Evolutionary conservation across 371 early-diverging fungal genomes (phyloP).

Genomic region (Coelomomyces lativittatus): DNA sequence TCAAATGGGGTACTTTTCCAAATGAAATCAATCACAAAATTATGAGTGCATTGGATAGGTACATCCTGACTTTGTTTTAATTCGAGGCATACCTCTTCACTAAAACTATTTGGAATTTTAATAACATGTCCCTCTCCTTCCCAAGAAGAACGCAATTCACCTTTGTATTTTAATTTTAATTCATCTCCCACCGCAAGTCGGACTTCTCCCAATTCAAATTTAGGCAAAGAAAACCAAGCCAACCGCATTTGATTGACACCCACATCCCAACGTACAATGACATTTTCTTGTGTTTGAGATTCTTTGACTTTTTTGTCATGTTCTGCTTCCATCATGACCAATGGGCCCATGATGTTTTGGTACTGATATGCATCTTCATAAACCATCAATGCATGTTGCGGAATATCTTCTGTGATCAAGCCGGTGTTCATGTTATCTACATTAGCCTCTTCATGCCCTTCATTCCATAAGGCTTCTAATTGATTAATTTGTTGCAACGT

Average conservation of each 20-base stretch:
- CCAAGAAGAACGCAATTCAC: slow-evolving; percentile 71
- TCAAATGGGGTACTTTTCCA: slow-evolving; percentile 96
- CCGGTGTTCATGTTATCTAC: slow-evolving; percentile 69
- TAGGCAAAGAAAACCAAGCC: slow-evolving; percentile 81
- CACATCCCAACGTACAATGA: slow-evolving; percentile 90
- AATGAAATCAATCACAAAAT: slow-evolving; percentile 93
- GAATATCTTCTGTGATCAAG: slow-evolving; percentile 14
- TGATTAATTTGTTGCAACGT: slow-evolving; percentile 62
- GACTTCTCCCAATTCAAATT: slow-evolving; percentile 77
- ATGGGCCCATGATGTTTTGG: slow-evolving; percentile 81
- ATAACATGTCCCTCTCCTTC: slow-evolving; percentile 78
- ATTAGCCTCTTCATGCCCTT: slow-evolving; percentile 45
- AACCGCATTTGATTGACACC: slow-evolving; percentile 81
- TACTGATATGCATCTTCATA: slow-evolving; percentile 95
- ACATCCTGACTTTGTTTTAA: slow-evolving; percentile 42
- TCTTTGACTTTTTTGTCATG: slow-evolving; percentile 88
- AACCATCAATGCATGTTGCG: slow-evolving; percentile 53
- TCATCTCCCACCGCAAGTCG: slow-evolving; percentile 92
- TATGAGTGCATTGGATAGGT: slow-evolving; percentile 71
- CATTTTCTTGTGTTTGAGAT: slow-evolving; percentile 85
- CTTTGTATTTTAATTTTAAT: slow-evolving; percentile 66
- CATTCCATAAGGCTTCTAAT: slow-evolving; percentile 82
- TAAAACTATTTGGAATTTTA: slow-evolving; percentile 41
- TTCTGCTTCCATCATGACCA: slow-evolving; percentile 91
- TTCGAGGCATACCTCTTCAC: slow-evolving; percentile 84